These are phyloP conservation scores for Xylariaceae sp. DNA, from an alignment of 2,329 filamentous ascomycete species.

Conservation along the genomic window DNA sequence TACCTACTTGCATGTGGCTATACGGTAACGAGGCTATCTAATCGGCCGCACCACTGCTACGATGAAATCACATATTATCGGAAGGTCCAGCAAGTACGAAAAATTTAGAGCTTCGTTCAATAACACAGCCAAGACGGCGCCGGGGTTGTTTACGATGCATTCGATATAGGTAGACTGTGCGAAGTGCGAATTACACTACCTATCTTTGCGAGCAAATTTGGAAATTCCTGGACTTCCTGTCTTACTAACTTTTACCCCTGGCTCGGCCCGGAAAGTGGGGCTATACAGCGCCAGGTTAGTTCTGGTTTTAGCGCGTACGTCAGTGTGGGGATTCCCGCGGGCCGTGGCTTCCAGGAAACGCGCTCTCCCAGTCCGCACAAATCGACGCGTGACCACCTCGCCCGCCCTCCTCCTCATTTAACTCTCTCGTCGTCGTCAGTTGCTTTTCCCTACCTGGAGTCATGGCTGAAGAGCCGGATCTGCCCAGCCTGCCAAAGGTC, in stretches of 20 bases:
- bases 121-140: not conserved
- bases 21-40: not conserved
- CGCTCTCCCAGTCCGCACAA: slow-evolving; percentile 5
- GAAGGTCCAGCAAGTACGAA: slow-evolving; percentile 1
- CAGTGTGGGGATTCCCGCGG: slow-evolving; percentile 11
- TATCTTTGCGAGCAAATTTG: too few species aligned
- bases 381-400: slow-evolving; percentile 2
- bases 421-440: not conserved
- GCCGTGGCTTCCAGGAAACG: not conserved
- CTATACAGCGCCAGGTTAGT: not conserved
- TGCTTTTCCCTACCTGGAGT: not conserved
- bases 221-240: too few species aligned
- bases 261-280: not conserved
- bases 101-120: not conserved
- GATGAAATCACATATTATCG: not conserved
- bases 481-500: slow-evolving; percentile 34
- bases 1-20: slow-evolving; percentile 6
- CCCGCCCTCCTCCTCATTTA: not conserved
- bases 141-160: not conserved
- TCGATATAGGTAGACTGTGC: too few species aligned
- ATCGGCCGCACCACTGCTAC: not conserved
- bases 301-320: slow-evolving; percentile 10
- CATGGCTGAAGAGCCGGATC: slow-evolving; percentile 38
- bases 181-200: too few species aligned
- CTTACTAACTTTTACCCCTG: too few species aligned